phyloP scores from a whole-genome alignment of 129 eudicot species.

The Daucus carota region DNA sequence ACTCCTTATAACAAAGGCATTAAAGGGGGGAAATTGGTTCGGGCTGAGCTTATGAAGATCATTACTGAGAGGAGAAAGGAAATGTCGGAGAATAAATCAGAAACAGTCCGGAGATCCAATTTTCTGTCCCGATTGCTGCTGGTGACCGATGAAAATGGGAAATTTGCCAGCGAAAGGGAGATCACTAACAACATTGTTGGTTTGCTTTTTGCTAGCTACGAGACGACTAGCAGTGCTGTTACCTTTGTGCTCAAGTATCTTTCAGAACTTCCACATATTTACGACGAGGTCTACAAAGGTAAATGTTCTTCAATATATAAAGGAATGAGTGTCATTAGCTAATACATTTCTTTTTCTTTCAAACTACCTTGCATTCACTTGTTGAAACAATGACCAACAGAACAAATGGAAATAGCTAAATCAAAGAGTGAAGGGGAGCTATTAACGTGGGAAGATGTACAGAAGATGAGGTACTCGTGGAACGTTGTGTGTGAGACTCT shows the following conservation, averaged over 20 bases:
- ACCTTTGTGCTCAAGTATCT: conserved; percentile 22
- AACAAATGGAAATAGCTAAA: conserved; percentile 6
- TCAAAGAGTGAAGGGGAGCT: not conserved
- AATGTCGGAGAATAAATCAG: conserved; percentile 12
- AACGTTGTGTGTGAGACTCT: conserved; percentile 6
- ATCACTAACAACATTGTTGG: conserved; percentile 21
- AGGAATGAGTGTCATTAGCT: not conserved
- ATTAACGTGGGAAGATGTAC: conserved; percentile 9
- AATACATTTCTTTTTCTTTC: not conserved
- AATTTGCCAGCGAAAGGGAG: conserved; percentile 21
- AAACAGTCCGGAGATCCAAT: not conserved
- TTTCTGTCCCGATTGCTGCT: conserved; percentile 20
- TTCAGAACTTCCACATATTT: conserved; percentile 35
- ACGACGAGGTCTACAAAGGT: conserved; percentile 32
- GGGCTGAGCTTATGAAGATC: conserved; percentile 18
- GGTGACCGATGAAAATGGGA: conserved; percentile 14
- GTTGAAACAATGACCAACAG: not conserved
- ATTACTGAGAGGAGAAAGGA: conserved; percentile 19
- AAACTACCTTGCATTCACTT: not conserved
- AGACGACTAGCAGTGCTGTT: conserved; percentile 25
- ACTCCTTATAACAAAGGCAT: conserved; percentile 20
- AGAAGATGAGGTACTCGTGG: conserved; percentile 10
- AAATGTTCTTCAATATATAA: not conserved
- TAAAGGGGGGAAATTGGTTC: conserved; percentile 21
- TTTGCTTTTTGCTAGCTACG: conserved; percentile 23